phyloP scores from a whole-genome alignment of 257 asterid species.

The Thymus quinquecostatus region DNA sequence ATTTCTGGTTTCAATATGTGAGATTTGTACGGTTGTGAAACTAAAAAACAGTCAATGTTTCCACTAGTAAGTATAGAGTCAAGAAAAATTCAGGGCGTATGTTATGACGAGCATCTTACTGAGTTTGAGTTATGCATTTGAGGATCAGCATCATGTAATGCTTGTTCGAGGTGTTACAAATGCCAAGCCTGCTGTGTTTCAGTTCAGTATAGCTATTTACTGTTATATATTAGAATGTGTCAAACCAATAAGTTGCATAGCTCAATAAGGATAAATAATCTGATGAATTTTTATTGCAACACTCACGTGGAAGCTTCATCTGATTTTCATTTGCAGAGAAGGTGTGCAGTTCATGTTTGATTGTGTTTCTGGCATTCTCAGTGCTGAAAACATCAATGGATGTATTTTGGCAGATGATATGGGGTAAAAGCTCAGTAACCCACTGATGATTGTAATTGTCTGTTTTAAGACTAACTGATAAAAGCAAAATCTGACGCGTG shows the following conservation, averaged over 20 bases:
- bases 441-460: constrained; percentile 10
- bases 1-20: constrained; percentile 22
- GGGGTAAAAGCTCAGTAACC: constrained; percentile 68
- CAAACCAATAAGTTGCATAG: not conserved
- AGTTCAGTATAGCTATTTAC: constrained; percentile 17
- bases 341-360: constrained; percentile 99
- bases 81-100: constrained; percentile 18
- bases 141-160: constrained; percentile 14
- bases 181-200: constrained; percentile 15
- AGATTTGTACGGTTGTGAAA: constrained; percentile 14
- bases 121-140: constrained; percentile 12
- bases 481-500: not conserved
- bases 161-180: constrained; percentile 25
- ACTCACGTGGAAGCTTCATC: constrained; percentile 35
- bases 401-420: constrained; percentile 99
- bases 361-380: constrained; percentile 81
- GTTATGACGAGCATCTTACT: constrained; percentile 25
- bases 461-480: not conserved
- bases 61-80: not conserved
- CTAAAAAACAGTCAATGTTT: not conserved
- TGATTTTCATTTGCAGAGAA: constrained; percentile 71
- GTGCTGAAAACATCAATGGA: constrained; percentile 76
- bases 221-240: constrained; percentile 4
- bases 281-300: constrained; percentile 9
- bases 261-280: not conserved